Evolutionary conservation across 2,329 filamentous ascomycete genomes (phyloP).

Genomic region (Sporothrix brasiliensis): DNA sequence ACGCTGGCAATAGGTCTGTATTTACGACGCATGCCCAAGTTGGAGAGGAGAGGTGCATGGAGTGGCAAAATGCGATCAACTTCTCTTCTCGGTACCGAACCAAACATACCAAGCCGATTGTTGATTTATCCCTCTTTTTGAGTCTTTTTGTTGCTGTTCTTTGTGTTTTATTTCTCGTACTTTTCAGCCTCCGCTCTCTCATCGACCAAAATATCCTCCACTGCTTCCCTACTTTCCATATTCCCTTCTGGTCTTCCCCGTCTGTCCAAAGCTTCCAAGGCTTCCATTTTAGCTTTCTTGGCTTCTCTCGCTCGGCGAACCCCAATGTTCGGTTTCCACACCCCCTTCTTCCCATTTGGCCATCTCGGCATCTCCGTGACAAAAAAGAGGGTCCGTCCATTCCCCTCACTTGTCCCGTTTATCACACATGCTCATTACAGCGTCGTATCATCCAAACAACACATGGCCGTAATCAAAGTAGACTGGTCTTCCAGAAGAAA

Average conservation of each 20-base stretch:
- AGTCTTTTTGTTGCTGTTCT: no score
- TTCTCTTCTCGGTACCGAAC: slow-evolving; percentile 6
- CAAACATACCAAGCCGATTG: neutral
- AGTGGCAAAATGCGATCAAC: neutral
- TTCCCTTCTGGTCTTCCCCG: neutral
- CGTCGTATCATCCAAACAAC: neutral
- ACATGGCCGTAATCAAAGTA: slow-evolving; percentile 4
- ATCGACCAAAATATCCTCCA: no score
- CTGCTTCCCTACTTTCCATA: no score
- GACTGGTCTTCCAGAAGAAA: slow-evolving; percentile 1
- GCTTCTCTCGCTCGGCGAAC: neutral
- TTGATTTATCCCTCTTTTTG: neutral
- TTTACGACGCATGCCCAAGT: neutral
- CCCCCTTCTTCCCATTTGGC: neutral
- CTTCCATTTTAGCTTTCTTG: slow-evolving; percentile 8
- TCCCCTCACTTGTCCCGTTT: slow-evolving; percentile 7
- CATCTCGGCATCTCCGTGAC: slow-evolving; percentile 24
- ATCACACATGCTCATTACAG: slow-evolving; percentile 14
- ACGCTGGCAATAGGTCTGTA: neutral
- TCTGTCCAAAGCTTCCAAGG: slow-evolving; percentile 2
- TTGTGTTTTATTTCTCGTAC: no score
- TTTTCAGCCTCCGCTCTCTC: no score
- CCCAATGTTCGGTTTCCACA: slow-evolving; percentile 1
- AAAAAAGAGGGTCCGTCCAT: slow-evolving; percentile 10
- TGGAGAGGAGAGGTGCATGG: neutral